A percentile compares a stretch with the other conserved stretches of the same genome.
These are phyloP conservation scores for Pseudonitzschia multistriata DNA, from an alignment of 108 stramenopile species.

Conservation along the genomic window DNA sequence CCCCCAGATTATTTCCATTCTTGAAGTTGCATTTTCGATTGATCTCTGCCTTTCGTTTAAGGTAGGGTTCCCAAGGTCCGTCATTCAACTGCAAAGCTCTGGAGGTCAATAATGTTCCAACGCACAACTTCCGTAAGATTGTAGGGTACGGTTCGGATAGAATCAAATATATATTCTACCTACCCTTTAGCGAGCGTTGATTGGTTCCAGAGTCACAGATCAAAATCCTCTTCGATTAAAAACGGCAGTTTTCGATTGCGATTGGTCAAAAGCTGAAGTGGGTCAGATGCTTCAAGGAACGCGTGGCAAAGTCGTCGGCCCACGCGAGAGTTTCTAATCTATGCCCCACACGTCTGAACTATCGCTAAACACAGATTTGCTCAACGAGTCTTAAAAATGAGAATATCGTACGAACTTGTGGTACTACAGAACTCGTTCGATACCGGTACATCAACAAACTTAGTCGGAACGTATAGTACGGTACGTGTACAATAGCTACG, in stretches of 20 bases:
- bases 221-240: background rate
- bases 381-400: too few relatives aligned
- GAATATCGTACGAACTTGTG: too few relatives aligned
- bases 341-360: background rate
- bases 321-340: background rate
- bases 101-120: background rate
- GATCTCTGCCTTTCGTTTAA: background rate
- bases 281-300: background rate
- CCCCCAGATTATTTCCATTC: background rate
- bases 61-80: background rate
- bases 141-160: background rate
- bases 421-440: too few relatives aligned
- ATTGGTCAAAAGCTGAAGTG: background rate
- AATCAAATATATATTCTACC: too few relatives aligned
- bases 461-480: too few relatives aligned
- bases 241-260: background rate
- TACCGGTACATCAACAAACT: too few relatives aligned
- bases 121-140: background rate
- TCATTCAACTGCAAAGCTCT: background rate
- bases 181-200: background rate
- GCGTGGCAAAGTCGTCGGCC: background rate
- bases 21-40: background rate
- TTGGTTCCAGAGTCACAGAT: background rate
- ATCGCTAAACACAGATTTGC: background rate
- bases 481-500: too few relatives aligned